Base-by-base conservation (phyloP, 2,329 filamentous ascomycete species). In the Fusarium virguliforme region DNA sequence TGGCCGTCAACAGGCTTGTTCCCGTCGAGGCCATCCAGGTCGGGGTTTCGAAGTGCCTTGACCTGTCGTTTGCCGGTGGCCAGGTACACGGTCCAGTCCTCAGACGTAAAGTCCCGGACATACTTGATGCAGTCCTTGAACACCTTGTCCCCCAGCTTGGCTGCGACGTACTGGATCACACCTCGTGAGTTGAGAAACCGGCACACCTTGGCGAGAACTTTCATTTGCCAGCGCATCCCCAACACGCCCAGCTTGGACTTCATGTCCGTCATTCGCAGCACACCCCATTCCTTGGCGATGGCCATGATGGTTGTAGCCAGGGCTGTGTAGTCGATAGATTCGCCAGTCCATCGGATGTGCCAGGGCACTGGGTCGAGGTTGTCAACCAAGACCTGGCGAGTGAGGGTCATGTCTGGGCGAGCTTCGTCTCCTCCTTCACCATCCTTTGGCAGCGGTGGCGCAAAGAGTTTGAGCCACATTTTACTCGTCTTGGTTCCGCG, bases 41-140 rank as follows among this genome's bases (percentile, higher is more conserved):
- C 75, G 0, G 70, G 65, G 26, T 75, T 72, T 26, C 67, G 75
- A n/a, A 73, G 65, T 4, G 75, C 69, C n/a, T 48, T 54, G 15
- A 34, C 58, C 78, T 80, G 30, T 71, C 72, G 79, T 57, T 81
- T 83, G 3, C 81, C 87, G 0, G 86, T 88, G 3, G 85, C 83
- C 24, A 88, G 80, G 64, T 87, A 89, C 18, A 84, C 79, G 7
- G 83, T 81, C 88, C 88, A 90, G 69, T 90, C 88, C 24, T 86
- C 85, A 2, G 84, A 74, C 12, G 84, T 87, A 34, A 89, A 83
- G 7, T 90, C 87, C 48, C 88, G 82, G 51, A 86, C 79, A 62
- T 86, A 90, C 68, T 88, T 88, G 67, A 91, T 83, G 71, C 89
- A 91, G 71, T 90, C 88, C 70, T 89, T 89, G 80, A 87, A 90